phyloP scores from a whole-genome alignment of 169 alveolate species.

The Cardiosporidium cionae region DNA sequence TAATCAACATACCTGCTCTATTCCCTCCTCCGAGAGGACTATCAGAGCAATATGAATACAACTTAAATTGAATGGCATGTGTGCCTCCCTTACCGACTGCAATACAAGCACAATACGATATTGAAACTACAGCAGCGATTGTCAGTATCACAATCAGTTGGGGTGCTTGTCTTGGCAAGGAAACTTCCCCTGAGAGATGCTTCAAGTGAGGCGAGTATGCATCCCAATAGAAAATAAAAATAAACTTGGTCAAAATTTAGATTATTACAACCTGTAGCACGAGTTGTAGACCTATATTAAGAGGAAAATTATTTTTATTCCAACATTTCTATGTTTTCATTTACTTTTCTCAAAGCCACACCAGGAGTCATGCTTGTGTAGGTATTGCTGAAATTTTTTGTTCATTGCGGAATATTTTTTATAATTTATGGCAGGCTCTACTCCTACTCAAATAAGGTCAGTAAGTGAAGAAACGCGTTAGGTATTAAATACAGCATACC shows the following conservation, averaged over 20 bases:
- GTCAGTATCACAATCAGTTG: neutral
- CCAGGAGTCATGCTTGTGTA: neutral
- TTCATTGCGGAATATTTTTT: neutral
- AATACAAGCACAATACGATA: neutral
- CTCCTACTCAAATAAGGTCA: neutral
- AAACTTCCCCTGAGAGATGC: neutral
- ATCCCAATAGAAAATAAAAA: neutral
- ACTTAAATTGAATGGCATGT: too few relatives aligned
- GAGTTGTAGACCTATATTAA: neutral
- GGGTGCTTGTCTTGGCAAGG: neutral
- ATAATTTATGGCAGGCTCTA: neutral
- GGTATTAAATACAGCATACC: too few relatives aligned
- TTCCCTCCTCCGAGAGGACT: too few relatives aligned
- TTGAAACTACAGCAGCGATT: neutral
- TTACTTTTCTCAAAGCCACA: neutral
- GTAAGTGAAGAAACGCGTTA: neutral
- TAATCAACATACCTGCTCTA: too few relatives aligned
- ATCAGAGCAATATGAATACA: too few relatives aligned
- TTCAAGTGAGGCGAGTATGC: neutral
- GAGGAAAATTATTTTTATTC: neutral
- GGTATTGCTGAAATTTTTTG: neutral
- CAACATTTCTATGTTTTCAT: too few relatives aligned
- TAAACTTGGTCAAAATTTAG: neutral
- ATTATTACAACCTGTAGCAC: neutral
- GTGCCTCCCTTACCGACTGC: neutral